Percentiles rank a stretch among this genome's conserved stretches.
Conservation (phyloP, 2,329 filamentous ascomycete species). For the Zymoseptoria pseudotritici region DNA sequence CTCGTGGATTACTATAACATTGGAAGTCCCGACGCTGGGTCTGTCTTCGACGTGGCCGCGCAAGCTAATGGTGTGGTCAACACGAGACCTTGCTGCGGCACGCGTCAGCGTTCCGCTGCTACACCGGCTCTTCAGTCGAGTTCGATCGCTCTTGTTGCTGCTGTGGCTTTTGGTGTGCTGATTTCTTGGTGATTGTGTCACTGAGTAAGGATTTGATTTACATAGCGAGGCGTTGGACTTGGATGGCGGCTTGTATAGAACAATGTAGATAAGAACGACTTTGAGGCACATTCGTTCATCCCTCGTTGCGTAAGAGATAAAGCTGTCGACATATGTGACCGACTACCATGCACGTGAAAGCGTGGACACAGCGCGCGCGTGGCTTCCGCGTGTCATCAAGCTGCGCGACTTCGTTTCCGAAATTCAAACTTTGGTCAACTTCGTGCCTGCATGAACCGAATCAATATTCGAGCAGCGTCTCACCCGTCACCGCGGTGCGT, state of each 20-base stretch:
- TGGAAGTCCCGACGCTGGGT: constrained; percentile 55
- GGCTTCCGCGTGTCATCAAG: neutral
- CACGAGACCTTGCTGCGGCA: constrained; percentile 51
- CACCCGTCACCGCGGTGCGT: neutral
- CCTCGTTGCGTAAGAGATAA: no score
- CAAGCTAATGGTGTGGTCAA: constrained; percentile 67
- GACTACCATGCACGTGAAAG: neutral
- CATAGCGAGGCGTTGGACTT: neutral
- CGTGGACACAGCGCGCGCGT: neutral
- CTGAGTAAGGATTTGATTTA: neutral
- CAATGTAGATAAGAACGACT: neutral
- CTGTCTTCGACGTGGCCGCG: constrained; percentile 69
- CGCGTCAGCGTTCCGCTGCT: constrained; percentile 1
- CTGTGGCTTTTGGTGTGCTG: constrained; percentile 3
- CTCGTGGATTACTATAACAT: constrained; percentile 82
- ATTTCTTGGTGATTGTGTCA: neutral
- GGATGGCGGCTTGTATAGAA: neutral
- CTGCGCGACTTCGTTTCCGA: neutral
- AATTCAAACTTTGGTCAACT: neutral
- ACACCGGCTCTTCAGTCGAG: constrained; percentile 3
- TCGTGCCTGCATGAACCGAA: neutral
- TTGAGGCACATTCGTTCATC: no score
- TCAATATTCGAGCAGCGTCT: neutral
- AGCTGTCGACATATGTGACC: no score
- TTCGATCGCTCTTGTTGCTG: constrained; percentile 7